A percentile compares a stretch with the other conserved stretches of the same genome.
Evolutionary conservation across 345 rosid species (phyloP).

Genomic region (Aethionema arabicum): DNA sequence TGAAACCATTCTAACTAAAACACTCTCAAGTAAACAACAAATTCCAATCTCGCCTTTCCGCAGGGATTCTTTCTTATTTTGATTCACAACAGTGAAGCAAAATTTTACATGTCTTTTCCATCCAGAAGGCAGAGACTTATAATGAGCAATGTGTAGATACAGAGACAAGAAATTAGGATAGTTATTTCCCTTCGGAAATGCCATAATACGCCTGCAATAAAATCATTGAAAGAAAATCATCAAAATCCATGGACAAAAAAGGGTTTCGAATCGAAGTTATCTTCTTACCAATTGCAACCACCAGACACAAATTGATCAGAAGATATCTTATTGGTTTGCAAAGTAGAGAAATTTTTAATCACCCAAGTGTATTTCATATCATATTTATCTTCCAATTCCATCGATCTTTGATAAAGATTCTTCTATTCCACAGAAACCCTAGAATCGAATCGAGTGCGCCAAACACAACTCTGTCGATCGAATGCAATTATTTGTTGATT

Average conservation of each 20-base stretch:
- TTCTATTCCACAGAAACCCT: too few species aligned
- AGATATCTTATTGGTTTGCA: neutral
- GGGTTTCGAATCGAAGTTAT: neutral
- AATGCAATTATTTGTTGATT: too few species aligned
- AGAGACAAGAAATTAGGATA: slow-evolving; percentile 56
- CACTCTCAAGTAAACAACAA: too few species aligned
- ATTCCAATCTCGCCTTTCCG: too few species aligned
- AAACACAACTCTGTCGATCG: too few species aligned
- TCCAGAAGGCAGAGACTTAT: slow-evolving; percentile 53
- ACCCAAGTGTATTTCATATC: slow-evolving; percentile 8
- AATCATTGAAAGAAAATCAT: neutral
- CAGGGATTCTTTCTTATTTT: slow-evolving; percentile 41
- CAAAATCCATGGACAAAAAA: neutral
- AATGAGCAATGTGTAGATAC: slow-evolving; percentile 69
- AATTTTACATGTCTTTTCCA: slow-evolving; percentile 76
- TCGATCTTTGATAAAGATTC: neutral
- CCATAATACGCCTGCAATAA: slow-evolving; percentile 59
- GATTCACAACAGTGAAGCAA: slow-evolving; percentile 62
- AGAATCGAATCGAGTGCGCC: too few species aligned
- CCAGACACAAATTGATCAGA: neutral
- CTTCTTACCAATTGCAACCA: neutral
- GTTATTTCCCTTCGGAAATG: slow-evolving; percentile 69
- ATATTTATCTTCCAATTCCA: neutral
- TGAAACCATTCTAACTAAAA: too few species aligned
- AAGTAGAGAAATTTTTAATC: neutral